Conservation (phyloP, 2,329 filamentous ascomycete genomes). For the Colletotrichum liriopes region DNA sequence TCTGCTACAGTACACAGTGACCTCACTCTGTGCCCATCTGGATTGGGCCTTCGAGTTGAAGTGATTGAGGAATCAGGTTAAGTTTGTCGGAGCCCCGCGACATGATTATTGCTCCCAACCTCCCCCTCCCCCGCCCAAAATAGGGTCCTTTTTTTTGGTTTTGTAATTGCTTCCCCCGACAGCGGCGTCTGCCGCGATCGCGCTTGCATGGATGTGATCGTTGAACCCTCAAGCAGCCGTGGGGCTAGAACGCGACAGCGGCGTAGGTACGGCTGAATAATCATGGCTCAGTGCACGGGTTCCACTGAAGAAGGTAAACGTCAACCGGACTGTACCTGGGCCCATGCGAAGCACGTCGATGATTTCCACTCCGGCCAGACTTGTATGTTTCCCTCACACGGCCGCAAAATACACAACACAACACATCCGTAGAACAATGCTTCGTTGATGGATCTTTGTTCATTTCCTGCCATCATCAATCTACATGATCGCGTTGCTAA, state of each 20-base stretch:
- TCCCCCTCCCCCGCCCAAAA: slow-evolving; percentile 11
- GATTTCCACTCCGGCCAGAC: not conserved
- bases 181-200: slow-evolving; percentile 24
- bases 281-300: not conserved
- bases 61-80: not conserved
- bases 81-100: not conserved
- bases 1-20: not conserved
- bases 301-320: not conserved
- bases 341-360: not conserved
- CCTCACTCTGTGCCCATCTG: not conserved
- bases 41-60: not conserved
- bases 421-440: not conserved
- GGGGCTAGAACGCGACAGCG: slow-evolving; percentile 7
- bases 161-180: not conserved
- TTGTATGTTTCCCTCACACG: not conserved
- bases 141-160: not conserved
- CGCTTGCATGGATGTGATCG: slow-evolving; percentile 10
- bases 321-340: not conserved
- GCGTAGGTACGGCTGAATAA: not conserved
- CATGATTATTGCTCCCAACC: slow-evolving; percentile 1
- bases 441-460: not conserved
- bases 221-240: not conserved
- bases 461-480: slow-evolving; percentile 26
- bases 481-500: slow-evolving; percentile 36
- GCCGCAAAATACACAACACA: not conserved